Base-by-base conservation (phyloP, 2,329 filamentous ascomycete species). In the Penicillium sp. region DNA sequence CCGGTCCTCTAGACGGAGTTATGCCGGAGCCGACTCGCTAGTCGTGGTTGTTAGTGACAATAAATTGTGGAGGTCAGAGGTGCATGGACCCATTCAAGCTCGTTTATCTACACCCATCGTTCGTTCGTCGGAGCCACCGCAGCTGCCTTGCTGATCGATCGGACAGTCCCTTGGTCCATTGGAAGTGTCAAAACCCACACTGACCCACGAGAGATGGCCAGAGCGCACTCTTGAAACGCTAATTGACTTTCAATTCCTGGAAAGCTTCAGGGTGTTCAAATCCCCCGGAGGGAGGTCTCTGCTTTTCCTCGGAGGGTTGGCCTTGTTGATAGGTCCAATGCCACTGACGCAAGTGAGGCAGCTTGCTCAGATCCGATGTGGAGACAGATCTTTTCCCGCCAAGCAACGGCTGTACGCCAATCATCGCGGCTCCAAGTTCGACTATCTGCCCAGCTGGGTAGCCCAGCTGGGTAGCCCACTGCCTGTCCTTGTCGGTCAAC, bases 311-410 rank as follows among this genome's bases (percentile, higher is more conserved):
- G 38, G 38, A 40, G 38, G 32, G 34, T 34, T 34, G 31, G 11
- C 31, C 31, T 36, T 11, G 2, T 8, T 47, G 50, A 57, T 56
- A 42, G 47, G 29, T 43, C 39, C 34, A 42, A 24, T 52, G 49
- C 55, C 48, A 54, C 54, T 55, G 54, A 57, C 49, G 47, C 46
- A 53, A 40, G 18, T 18, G 2, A 40, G 34, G 34, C 11, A n/a
- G 13, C 34, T 13, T n/a, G 21, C 11, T 44, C 43, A 44, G 44
- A 50, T 55, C 52, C 47, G 29, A 49, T 60, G 59, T 60, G 61
- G 61, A 49, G 45, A 47, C 49, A 43, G 59, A 59, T 60, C 55
- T 29, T 40, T 40, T 32, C 27, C 45, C 51, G 51, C 54, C 57
- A 53, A 60, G 57, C 44, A 50, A 38, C 36, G n/a, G 32, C 21